Evolutionary conservation across 768 basidiomycete species (phyloP).

Genomic region (Boletus sp.): DNA sequence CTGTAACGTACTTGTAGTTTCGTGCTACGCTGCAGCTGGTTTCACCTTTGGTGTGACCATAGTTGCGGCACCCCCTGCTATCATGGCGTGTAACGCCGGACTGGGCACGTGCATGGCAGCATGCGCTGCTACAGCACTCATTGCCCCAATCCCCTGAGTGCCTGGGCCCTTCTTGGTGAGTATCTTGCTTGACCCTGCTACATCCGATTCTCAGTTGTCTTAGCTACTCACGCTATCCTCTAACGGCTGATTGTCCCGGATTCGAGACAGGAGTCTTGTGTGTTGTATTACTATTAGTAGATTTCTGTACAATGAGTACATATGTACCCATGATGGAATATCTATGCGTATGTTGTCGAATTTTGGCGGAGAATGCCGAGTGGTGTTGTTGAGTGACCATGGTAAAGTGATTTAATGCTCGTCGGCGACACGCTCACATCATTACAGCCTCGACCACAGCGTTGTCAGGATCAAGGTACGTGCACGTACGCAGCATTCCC

Average conservation of each 20-base stretch:
- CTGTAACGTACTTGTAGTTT: constrained; percentile 19
- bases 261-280: neutral
- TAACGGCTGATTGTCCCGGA: neutral
- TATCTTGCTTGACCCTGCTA: too few relatives aligned
- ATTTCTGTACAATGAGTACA: neutral
- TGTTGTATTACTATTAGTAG: neutral
- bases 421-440: neutral
- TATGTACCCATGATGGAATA: neutral
- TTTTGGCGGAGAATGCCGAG: constrained; percentile 1
- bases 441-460: neutral
- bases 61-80: constrained; percentile 17
- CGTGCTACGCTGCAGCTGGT: constrained; percentile 25
- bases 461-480: constrained; percentile 26
- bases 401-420: neutral
- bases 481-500: neutral
- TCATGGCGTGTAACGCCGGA: constrained; percentile 21
- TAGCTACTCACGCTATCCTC: neutral
- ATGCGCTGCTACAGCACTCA: constrained; percentile 18
- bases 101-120: constrained; percentile 26
- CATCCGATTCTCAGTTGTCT: neutral
- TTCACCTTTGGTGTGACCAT: constrained; percentile 24
- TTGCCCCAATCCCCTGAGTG: constrained; percentile 25
- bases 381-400: neutral
- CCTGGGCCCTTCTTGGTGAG: neutral
- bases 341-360: neutral